phyloP scores from a whole-genome alignment of 2,329 filamentous ascomycete genomes.

The Penicillium oxalicum region DNA sequence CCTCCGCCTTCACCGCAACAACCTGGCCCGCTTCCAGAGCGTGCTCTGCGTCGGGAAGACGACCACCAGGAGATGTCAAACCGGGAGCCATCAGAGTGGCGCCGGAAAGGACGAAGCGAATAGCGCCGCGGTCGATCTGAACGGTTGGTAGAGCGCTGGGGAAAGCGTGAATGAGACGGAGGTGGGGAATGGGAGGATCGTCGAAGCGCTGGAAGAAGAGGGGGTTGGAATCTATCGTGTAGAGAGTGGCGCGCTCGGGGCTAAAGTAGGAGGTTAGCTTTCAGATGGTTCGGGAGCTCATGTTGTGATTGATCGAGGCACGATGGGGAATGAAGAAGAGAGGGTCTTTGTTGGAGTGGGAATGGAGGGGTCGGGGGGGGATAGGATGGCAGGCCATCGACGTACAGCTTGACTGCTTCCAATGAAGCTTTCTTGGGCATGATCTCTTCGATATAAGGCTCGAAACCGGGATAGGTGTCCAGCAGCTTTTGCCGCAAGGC shows the following conservation, averaged over 20 bases:
- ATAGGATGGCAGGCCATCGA: slow-evolving; percentile 3
- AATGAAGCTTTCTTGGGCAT: slow-evolving; percentile 91
- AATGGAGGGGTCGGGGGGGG: neutral
- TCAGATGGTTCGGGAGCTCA: neutral
- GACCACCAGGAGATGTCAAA: slow-evolving; percentile 73
- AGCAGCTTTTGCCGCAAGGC: slow-evolving; percentile 75
- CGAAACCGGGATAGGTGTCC: slow-evolving; percentile 77
- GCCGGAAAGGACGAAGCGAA: slow-evolving; percentile 89
- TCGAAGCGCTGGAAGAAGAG: slow-evolving; percentile 88
- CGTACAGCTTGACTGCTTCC: slow-evolving; percentile 77
- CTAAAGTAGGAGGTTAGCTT: slow-evolving; percentile 29
- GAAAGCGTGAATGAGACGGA: slow-evolving; percentile 83
- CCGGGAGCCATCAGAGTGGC: slow-evolving; percentile 96
- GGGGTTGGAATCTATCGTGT: slow-evolving; percentile 69
- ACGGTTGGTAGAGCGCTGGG: slow-evolving; percentile 76
- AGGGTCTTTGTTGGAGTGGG: neutral
- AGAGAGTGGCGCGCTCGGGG: slow-evolving; percentile 83
- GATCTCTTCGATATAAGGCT: slow-evolving; percentile 85
- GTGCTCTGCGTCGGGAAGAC: slow-evolving; percentile 58
- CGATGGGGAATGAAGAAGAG: neutral
- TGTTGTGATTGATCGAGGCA: neutral
- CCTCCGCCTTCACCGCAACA: slow-evolving; percentile 85
- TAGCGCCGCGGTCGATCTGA: slow-evolving; percentile 89
- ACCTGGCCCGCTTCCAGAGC: slow-evolving; percentile 75
- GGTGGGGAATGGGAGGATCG: slow-evolving; percentile 75